These are phyloP conservation scores for Candida sanyaensis DNA, from an alignment of 1,139 yeast genomes.

Conservation along the genomic window DNA sequence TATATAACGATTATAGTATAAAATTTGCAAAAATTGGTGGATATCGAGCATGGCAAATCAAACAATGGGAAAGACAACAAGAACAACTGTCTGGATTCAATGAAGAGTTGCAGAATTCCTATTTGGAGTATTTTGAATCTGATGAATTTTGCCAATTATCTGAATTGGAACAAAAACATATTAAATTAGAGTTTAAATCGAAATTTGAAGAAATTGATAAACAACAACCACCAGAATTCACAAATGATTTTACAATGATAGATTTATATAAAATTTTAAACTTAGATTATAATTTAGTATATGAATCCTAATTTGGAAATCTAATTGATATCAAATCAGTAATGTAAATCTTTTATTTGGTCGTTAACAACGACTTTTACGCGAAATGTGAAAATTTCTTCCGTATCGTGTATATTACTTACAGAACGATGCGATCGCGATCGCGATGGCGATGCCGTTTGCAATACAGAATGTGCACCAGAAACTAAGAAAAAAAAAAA, in stretches of 20 bases:
- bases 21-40: constrained; percentile 18
- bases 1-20: constrained; percentile 15
- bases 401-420: background rate
- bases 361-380: background rate
- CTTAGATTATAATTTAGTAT: constrained; percentile 19
- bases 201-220: background rate
- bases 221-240: constrained; percentile 7
- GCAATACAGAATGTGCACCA: constrained; percentile 11
- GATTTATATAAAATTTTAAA: constrained; percentile 17
- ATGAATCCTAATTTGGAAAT: constrained; percentile 12
- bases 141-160: constrained; percentile 15
- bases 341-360: background rate
- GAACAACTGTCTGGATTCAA: constrained; percentile 4
- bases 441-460: too few species aligned
- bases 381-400: background rate
- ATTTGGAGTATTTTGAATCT: constrained; percentile 13
- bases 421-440: too few species aligned
- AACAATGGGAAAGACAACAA: constrained; percentile 10
- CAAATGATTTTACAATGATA: constrained; percentile 16
- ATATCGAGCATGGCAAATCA: constrained; percentile 12
- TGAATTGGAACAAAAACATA: constrained; percentile 11
- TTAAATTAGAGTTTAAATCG: constrained; percentile 8
- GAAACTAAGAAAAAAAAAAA: constrained; percentile 1
- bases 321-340: constrained; percentile 13
- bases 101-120: constrained; percentile 8